A percentile compares a stretch with the other conserved stretches of the same genome.
These are phyloP conservation scores for Diaporthe sp. DNA, from an alignment of 2,329 filamentous ascomycete genomes.

Conservation along the genomic window DNA sequence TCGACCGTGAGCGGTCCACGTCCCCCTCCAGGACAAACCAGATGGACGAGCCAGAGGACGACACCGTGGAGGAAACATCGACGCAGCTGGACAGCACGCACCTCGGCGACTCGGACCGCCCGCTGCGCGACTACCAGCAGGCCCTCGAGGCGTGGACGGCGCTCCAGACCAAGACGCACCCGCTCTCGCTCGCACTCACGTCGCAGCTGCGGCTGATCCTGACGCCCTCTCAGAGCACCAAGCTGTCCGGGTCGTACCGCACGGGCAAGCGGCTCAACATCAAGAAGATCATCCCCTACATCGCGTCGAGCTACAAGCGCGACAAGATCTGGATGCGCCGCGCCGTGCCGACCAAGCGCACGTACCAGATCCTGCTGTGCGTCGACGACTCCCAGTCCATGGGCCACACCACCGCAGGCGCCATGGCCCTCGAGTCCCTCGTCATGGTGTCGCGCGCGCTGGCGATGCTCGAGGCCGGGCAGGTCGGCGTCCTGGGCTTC, in stretches of 20 bases:
- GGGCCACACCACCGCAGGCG: slow-evolving; percentile 82
- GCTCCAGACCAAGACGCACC: slow-evolving; percentile 87
- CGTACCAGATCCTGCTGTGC: slow-evolving; percentile 97
- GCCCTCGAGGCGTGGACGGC: slow-evolving; percentile 85
- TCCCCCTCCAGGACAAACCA: slow-evolving; percentile 49
- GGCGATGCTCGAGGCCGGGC: slow-evolving; percentile 93
- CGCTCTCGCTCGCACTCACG: slow-evolving; percentile 88
- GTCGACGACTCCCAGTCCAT: slow-evolving; percentile 97
- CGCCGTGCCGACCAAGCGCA: slow-evolving; percentile 89
- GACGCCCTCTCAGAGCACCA: slow-evolving; percentile 93
- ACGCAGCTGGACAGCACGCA: slow-evolving; percentile 82
- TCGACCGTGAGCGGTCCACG: slow-evolving; percentile 64
- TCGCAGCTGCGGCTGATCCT: slow-evolving; percentile 97
- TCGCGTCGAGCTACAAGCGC: slow-evolving; percentile 96
- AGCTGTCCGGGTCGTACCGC: slow-evolving; percentile 95
- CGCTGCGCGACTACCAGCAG: slow-evolving; percentile 64
- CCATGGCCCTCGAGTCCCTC: slow-evolving; percentile 92
- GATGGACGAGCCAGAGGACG: slow-evolving; percentile 51
- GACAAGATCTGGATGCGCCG: slow-evolving; percentile 99
- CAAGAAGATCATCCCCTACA: slow-evolving; percentile 99
- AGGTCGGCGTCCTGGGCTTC: slow-evolving; percentile 93
- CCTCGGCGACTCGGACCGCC: slow-evolving; percentile 63
- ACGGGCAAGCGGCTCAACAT: slow-evolving; percentile 99
- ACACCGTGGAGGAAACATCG: slow-evolving; percentile 65
- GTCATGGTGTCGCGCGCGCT: slow-evolving; percentile 91